Conservation (phyloP, 352 stramenopile genomes). For the Globisporangium mamillatum region DNA sequence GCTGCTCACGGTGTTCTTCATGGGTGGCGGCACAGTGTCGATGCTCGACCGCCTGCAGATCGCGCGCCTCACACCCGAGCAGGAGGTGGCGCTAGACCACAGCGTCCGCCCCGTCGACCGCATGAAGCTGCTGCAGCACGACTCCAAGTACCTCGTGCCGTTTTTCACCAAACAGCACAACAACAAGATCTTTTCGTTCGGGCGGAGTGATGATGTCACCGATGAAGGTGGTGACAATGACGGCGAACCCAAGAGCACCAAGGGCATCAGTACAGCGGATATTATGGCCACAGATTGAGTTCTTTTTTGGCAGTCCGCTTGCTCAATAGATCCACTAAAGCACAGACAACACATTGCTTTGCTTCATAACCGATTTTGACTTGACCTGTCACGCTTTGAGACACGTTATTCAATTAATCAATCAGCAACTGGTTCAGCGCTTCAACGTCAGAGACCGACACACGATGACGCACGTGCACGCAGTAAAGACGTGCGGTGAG, state of each 20-base stretch:
- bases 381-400: no score
- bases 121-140: conserved; percentile 77
- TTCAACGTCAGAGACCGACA: background rate
- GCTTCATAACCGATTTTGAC: no score
- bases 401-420: no score
- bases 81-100: conserved; percentile 68
- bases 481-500: background rate
- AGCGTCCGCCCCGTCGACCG: conserved; percentile 74
- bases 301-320: background rate
- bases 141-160: conserved; percentile 82
- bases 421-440: background rate
- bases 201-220: conserved; percentile 24
- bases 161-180: conserved; percentile 72
- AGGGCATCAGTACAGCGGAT: background rate
- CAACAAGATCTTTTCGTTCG: conserved; percentile 37
- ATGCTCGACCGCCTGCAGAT: conserved; percentile 89
- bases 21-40: conserved; percentile 87
- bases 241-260: conserved; percentile 26
- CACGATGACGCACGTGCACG: background rate
- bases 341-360: no score
- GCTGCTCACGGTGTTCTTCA: conserved; percentile 88
- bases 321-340: background rate
- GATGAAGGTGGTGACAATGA: conserved; percentile 28
- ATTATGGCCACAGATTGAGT: background rate
- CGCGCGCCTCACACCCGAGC: conserved; percentile 61